phyloP scores from a whole-genome alignment of 108 stramenopile genomes.

The Fragilariopsis cylindrus region DNA sequence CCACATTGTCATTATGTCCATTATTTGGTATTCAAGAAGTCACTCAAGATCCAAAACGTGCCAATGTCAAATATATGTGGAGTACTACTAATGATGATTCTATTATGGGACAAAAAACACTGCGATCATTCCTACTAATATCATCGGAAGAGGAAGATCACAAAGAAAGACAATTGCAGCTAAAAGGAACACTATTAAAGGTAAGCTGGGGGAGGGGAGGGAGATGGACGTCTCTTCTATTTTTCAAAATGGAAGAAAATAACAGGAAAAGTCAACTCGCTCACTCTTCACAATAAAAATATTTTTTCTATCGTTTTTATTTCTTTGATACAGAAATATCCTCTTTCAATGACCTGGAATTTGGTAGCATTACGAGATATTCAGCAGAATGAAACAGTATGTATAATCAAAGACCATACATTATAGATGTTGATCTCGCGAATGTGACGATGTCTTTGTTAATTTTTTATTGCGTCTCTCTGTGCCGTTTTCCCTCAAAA shows the following conservation, averaged over 20 bases:
- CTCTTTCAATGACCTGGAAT: conserved; percentile 16
- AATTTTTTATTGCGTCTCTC: background rate
- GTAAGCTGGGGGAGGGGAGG: too few relatives aligned
- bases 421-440: background rate
- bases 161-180: too few relatives aligned
- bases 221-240: too few relatives aligned
- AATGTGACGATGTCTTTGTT: background rate
- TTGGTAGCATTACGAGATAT: conserved; percentile 8
- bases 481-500: too few relatives aligned
- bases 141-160: too few relatives aligned
- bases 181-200: too few relatives aligned
- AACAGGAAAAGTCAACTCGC: too few relatives aligned
- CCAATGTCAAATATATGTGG: conserved; percentile 11
- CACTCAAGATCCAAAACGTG: background rate
- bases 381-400: conserved; percentile 11
- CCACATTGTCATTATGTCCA: background rate
- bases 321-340: background rate
- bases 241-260: too few relatives aligned
- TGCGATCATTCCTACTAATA: too few relatives aligned
- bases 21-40: background rate
- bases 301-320: too few relatives aligned
- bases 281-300: too few relatives aligned
- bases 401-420: background rate
- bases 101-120: too few relatives aligned
- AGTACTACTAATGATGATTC: background rate